Percentiles rank a stretch among this genome's conserved stretches.
Evolutionary conservation across 441 rosid species (phyloP).

Genomic region (Arabidopsis lyrata): DNA sequence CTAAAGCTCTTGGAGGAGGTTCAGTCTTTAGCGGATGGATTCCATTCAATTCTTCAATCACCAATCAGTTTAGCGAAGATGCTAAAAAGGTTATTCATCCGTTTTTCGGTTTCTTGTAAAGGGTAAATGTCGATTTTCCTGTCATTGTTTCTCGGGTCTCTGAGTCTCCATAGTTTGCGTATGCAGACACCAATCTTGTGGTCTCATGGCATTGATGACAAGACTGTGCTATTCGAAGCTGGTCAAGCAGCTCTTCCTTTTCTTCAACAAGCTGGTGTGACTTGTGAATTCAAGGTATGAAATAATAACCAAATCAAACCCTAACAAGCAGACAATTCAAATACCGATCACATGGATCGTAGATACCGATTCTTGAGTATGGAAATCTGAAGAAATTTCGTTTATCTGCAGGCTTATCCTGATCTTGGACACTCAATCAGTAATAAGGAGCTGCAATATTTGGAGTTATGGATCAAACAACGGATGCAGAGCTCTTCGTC

Average conservation of each 20-base stretch:
- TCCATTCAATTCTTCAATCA: slow-evolving; percentile 71
- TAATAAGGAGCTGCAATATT: slow-evolving; percentile 60
- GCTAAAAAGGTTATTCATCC: slow-evolving; percentile 66
- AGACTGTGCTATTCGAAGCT: slow-evolving; percentile 78
- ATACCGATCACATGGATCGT: slow-evolving; percentile 4
- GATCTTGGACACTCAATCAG: slow-evolving; percentile 70
- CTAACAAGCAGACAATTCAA: background rate
- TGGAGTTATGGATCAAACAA: slow-evolving; percentile 75
- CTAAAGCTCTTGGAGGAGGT: slow-evolving; percentile 83
- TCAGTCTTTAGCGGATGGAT: slow-evolving; percentile 88
- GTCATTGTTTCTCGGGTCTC: background rate
- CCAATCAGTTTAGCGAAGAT: slow-evolving; percentile 55
- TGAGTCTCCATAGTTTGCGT: slow-evolving; percentile 9
- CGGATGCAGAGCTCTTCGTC: slow-evolving; percentile 60
- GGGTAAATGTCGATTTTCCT: background rate
- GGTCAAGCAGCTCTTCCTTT: slow-evolving; percentile 85
- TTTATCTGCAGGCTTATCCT: slow-evolving; percentile 63
- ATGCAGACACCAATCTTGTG: slow-evolving; percentile 79
- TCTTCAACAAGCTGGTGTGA: slow-evolving; percentile 72
- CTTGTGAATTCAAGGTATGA: slow-evolving; percentile 77
- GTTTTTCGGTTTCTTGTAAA: background rate
- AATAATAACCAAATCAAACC: slow-evolving; percentile 9
- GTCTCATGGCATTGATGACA: slow-evolving; percentile 79
- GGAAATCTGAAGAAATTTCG: background rate
- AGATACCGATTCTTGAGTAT: background rate